Percentiles rank a stretch among this genome's conserved stretches.
phyloP scores from a whole-genome alignment of 2,329 filamentous ascomycete genomes.

The Myriosclerotinia duriaeana region DNA sequence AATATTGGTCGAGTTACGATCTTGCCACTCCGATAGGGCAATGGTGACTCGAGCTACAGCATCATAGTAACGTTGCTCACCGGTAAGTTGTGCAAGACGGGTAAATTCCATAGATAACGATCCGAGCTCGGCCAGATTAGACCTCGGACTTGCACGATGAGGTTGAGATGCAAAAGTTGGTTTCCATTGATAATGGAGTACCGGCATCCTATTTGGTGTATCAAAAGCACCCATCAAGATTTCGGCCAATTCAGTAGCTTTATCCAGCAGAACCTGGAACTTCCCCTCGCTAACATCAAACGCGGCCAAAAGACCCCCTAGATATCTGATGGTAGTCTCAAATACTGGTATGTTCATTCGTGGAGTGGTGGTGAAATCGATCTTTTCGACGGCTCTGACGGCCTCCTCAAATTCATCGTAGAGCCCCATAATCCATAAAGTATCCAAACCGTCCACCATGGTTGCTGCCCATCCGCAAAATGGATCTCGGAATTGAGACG shows the following conservation, averaged over 20 bases:
- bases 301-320: conserved; percentile 80
- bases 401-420: conserved; percentile 78
- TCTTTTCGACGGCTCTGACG: conserved; percentile 63
- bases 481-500: conserved; percentile 67
- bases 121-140: conserved; percentile 58
- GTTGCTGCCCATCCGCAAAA: conserved; percentile 94
- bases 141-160: conserved; percentile 57
- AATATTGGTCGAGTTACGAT: conserved; percentile 58
- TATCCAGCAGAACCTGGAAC: conserved; percentile 66
- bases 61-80: conserved; percentile 82
- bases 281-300: conserved; percentile 78
- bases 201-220: conserved; percentile 90
- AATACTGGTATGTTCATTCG: conserved; percentile 79
- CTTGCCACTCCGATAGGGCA: conserved; percentile 73
- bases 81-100: conserved; percentile 80
- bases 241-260: conserved; percentile 70
- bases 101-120: conserved; percentile 88
- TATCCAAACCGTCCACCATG: conserved; percentile 78
- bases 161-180: conserved; percentile 62
- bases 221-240: conserved; percentile 73
- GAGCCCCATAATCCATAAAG: conserved; percentile 82
- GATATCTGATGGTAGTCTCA: conserved; percentile 87
- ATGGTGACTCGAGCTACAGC: conserved; percentile 83
- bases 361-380: conserved; percentile 77
- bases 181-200: conserved; percentile 77